Evolutionary conservation across 2,329 filamentous ascomycete genomes (phyloP).

Genomic region (Cryphonectria carpinicola): DNA sequence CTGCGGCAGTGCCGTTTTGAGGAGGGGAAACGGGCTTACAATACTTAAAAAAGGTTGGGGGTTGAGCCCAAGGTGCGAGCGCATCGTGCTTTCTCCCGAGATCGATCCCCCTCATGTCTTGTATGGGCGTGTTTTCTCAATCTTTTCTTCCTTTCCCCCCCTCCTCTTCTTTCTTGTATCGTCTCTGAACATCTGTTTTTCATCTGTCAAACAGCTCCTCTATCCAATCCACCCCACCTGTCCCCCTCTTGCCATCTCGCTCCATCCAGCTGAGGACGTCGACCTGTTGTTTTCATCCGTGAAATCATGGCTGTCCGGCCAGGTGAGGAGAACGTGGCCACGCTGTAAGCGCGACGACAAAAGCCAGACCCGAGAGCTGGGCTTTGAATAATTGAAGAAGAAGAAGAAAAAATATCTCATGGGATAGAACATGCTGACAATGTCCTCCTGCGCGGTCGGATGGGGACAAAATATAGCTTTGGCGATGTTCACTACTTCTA

Average conservation of each 20-base stretch:
- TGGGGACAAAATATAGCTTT: conserved; percentile 56
- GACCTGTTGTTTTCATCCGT: neutral
- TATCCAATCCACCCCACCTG: too few species aligned
- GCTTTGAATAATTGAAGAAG: too few species aligned
- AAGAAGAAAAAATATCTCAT: neutral
- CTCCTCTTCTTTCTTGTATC: neutral
- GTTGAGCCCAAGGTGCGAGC: conserved; percentile 2
- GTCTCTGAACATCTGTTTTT: neutral
- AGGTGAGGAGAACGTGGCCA: conserved; percentile 53
- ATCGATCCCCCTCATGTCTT: neutral
- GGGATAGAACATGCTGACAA: conserved; percentile 14
- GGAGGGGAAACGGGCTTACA: neutral
- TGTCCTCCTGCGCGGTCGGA: conserved; percentile 28
- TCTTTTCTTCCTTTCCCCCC: neutral
- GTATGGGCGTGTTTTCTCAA: too few species aligned
- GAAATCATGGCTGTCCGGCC: conserved; percentile 47
- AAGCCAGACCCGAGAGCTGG: too few species aligned
- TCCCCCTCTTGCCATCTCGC: neutral
- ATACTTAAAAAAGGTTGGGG: conserved; percentile 17
- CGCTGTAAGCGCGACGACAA: conserved; percentile 42
- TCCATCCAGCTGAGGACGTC: neutral
- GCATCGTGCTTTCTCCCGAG: neutral
- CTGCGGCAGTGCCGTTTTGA: neutral
- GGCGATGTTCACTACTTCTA: conserved; percentile 82
- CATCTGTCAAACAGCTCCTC: neutral